A percentile compares a stretch with the other conserved stretches of the same genome.
phyloP scores from a whole-genome alignment of 1,139 yeast genomes.

The Yarrowia galli region DNA sequence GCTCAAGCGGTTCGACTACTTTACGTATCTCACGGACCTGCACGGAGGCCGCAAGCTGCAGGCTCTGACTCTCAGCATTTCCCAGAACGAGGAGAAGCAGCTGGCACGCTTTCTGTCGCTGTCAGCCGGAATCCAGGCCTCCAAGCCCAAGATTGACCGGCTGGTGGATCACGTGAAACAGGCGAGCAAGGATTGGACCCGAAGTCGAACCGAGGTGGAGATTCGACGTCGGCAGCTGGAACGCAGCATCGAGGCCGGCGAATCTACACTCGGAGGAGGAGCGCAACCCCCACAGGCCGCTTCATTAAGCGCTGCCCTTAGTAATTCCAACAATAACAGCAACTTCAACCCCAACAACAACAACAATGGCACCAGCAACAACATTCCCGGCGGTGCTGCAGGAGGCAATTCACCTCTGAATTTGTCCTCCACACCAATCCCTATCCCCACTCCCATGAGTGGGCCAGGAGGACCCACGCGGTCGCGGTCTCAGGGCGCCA shows the following conservation, averaged over 20 bases:
- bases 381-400: not conserved
- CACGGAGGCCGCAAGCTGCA: constrained; percentile 60
- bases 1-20: constrained; percentile 73
- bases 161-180: constrained; percentile 50
- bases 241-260: constrained; percentile 42
- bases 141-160: constrained; percentile 49
- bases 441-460: constrained; percentile 9
- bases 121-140: constrained; percentile 44
- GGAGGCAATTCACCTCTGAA: not conserved
- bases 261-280: not conserved
- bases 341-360: not conserved
- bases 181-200: constrained; percentile 53
- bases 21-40: constrained; percentile 66
- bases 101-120: constrained; percentile 45
- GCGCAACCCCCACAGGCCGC: not conserved
- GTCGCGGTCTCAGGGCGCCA: constrained; percentile 35
- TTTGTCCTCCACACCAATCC: constrained; percentile 16
- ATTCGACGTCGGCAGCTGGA: constrained; percentile 52
- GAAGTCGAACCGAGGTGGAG: constrained; percentile 54
- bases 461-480: constrained; percentile 21
- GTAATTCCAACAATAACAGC: not conserved
- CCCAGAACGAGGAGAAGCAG: constrained; percentile 52
- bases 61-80: constrained; percentile 52
- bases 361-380: not conserved
- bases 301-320: constrained; percentile 7